Conservation (phyloP, 352 stramenopile species). For the Pythium oligandrum region DNA sequence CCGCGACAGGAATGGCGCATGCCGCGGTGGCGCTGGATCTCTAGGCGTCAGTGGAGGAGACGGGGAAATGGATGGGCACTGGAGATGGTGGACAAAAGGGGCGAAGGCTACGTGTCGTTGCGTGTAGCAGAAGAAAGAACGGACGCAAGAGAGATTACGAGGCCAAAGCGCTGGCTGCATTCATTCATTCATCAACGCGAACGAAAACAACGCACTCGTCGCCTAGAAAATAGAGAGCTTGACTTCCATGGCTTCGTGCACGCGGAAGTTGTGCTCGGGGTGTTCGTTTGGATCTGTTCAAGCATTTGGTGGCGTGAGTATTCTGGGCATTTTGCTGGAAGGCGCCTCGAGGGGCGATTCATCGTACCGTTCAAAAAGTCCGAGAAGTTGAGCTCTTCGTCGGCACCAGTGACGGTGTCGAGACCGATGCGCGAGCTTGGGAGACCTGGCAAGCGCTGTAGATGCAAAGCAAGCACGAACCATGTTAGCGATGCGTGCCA, state of each 20-base stretch:
- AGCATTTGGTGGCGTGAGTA: too few relatives aligned
- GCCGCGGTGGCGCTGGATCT: too few relatives aligned
- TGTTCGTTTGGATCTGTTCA: constrained; percentile 67
- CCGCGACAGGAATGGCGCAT: neutral
- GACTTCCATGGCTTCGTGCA: constrained; percentile 87
- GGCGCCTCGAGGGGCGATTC: too few relatives aligned
- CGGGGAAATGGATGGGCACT: too few relatives aligned
- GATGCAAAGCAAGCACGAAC: neutral
- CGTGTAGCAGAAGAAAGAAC: too few relatives aligned
- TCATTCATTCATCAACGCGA: too few relatives aligned
- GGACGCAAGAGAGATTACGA: too few relatives aligned
- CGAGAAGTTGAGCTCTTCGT: constrained; percentile 76
- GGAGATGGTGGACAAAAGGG: too few relatives aligned
- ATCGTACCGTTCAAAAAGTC: constrained; percentile 77
- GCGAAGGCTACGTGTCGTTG: too few relatives aligned
- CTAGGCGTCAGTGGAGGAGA: too few relatives aligned
- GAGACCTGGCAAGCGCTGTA: constrained; percentile 75
- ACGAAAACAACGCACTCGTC: neutral
- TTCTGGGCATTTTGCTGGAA: too few relatives aligned
- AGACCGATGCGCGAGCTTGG: constrained; percentile 70
- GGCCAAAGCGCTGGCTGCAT: too few relatives aligned
- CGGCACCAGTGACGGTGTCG: constrained; percentile 73
- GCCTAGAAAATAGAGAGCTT: constrained; percentile 87
- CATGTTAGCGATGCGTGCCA: neutral
- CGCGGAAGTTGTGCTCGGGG: constrained; percentile 74